Evolutionary conservation across 495 filamentous ascomycete species (phyloP).

Genomic region (Sabuloglossum arenarium): DNA sequence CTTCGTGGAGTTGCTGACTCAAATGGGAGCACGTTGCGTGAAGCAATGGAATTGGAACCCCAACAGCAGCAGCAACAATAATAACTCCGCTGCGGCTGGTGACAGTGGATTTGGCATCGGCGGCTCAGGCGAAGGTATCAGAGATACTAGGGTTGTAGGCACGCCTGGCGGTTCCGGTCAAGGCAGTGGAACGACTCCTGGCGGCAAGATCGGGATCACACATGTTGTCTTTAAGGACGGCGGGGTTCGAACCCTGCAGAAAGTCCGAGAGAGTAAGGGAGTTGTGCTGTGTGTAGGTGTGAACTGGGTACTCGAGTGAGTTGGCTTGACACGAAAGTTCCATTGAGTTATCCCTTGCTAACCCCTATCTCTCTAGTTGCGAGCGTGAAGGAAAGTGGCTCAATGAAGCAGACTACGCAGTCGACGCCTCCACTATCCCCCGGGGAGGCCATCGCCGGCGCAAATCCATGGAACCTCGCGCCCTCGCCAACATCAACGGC

Average conservation of each 20-base stretch:
- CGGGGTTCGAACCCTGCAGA: constrained; percentile 66
- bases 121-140: background rate
- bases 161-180: background rate
- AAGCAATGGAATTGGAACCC: constrained; percentile 78
- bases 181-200: background rate
- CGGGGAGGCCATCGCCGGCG: constrained; percentile 58
- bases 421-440: constrained; percentile 50
- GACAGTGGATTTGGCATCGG: background rate
- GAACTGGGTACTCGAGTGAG: constrained; percentile 74
- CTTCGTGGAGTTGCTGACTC: constrained; percentile 59
- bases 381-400: constrained; percentile 62
- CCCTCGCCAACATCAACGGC: constrained; percentile 51
- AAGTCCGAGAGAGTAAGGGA: constrained; percentile 53
- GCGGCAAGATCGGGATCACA: constrained; percentile 58
- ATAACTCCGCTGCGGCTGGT: background rate
- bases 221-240: constrained; percentile 95
- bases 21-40: constrained; percentile 72
- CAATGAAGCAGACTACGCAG: constrained; percentile 43
- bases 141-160: background rate
- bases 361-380: constrained; percentile 28
- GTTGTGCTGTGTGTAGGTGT: constrained; percentile 70
- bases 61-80: no score
- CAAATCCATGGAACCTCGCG: constrained; percentile 82
- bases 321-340: constrained; percentile 4
- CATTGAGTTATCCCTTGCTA: background rate